Percentiles rank a stretch among this genome's conserved stretches.
Evolutionary conservation across 2,329 filamentous ascomycete genomes (phyloP).

Genomic region (Venturia carpophila): DNA sequence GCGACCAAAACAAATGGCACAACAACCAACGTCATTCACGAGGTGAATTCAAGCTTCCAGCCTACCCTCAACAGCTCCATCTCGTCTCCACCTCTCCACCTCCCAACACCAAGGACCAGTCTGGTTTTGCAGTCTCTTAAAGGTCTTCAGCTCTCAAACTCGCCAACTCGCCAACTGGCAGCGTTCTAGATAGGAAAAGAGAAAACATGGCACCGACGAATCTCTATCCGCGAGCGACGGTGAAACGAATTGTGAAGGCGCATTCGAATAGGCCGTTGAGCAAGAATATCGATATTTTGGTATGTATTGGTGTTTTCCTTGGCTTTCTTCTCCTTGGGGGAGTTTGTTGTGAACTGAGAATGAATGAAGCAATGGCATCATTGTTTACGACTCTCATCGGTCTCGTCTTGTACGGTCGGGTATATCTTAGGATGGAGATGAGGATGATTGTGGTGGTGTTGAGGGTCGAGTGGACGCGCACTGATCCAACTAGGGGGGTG

Average conservation of each 20-base stretch:
- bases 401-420: too few relatives aligned
- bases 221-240: constrained; percentile 75
- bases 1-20: neutral
- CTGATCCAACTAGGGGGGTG: too few relatives aligned
- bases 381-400: too few relatives aligned
- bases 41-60: neutral
- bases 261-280: constrained; percentile 72
- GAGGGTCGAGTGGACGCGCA: too few relatives aligned
- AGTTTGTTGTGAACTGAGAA: neutral
- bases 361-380: too few relatives aligned
- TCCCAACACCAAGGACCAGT: neutral
- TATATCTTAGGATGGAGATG: too few relatives aligned
- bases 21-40: neutral
- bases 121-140: neutral
- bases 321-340: constrained; percentile 22
- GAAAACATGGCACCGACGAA: constrained; percentile 53
- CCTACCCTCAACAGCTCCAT: neutral
- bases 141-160: neutral
- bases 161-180: neutral
- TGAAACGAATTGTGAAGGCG: constrained; percentile 86
- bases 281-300: constrained; percentile 80
- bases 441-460: too few relatives aligned
- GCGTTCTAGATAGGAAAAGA: neutral
- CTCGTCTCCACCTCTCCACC: neutral
- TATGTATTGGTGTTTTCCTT: constrained; percentile 32